A percentile compares a stretch with the other conserved stretches of the same genome.
These are phyloP conservation scores for Penicilliopsis zonata DNA, from an alignment of 495 filamentous ascomycete species.

Conservation along the genomic window DNA sequence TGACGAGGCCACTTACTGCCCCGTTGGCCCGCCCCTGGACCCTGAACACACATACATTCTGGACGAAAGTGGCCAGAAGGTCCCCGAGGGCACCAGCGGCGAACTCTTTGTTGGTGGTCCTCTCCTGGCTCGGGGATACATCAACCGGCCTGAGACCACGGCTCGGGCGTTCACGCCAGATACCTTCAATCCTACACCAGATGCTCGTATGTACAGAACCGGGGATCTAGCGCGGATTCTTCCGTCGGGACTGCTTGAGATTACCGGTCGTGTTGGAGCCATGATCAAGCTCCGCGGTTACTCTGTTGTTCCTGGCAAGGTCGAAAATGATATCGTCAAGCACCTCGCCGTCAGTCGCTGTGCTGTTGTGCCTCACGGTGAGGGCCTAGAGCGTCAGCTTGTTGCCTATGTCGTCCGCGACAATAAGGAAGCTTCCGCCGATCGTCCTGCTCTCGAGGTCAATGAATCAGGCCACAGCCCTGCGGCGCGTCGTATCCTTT, in stretches of 20 bases:
- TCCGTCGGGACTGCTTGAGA: slow-evolving; percentile 60
- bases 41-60: slow-evolving; percentile 48
- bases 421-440: slow-evolving; percentile 36
- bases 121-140: slow-evolving; percentile 69
- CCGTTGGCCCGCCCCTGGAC: slow-evolving; percentile 50
- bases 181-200: slow-evolving; percentile 37
- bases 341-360: slow-evolving; percentile 48
- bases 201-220: slow-evolving; percentile 61
- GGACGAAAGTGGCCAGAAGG: slow-evolving; percentile 39
- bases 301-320: slow-evolving; percentile 67
- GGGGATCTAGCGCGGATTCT: slow-evolving; percentile 69
- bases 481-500: slow-evolving; percentile 39
- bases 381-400: slow-evolving; percentile 51
- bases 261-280: slow-evolving; percentile 64
- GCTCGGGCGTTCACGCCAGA: slow-evolving; percentile 53
- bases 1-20: slow-evolving; percentile 39
- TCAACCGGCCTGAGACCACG: slow-evolving; percentile 73
- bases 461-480: slow-evolving; percentile 49
- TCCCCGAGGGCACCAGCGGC: slow-evolving; percentile 55
- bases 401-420: slow-evolving; percentile 56
- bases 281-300: slow-evolving; percentile 78
- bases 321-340: slow-evolving; percentile 52
- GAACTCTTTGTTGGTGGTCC: slow-evolving; percentile 75
- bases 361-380: slow-evolving; percentile 48
- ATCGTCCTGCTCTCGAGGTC: slow-evolving; percentile 41